phyloP scores from a whole-genome alignment of 2,329 filamentous ascomycete genomes.

The Aspergillus pseudoviridinutans region DNA sequence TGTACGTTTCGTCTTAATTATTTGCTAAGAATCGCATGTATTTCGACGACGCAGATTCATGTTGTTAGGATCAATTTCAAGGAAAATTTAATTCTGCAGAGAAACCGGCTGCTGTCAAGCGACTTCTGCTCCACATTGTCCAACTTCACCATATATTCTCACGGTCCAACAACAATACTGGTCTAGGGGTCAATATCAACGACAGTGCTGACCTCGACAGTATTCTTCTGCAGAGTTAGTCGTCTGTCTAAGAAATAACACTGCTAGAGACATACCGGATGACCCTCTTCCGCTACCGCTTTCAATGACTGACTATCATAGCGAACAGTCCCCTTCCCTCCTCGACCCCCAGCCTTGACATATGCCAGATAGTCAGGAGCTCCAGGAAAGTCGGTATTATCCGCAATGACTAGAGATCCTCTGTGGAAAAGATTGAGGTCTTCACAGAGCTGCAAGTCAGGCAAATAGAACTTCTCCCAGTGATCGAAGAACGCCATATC shows the following conservation, averaged over 20 bases:
- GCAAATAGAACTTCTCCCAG: slow-evolving; percentile 34
- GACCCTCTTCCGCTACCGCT: slow-evolving; percentile 1
- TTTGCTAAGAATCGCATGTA: not conserved
- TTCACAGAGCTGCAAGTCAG: slow-evolving; percentile 34
- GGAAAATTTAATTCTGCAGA: not conserved
- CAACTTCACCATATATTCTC: not conserved
- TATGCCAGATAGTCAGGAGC: slow-evolving; percentile 41
- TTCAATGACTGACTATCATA: slow-evolving; percentile 22
- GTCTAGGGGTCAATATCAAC: not conserved
- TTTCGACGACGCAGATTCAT: not conserved
- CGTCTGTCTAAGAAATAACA: not conserved
- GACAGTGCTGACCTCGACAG: too few species aligned
- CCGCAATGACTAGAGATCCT: slow-evolving; percentile 34
- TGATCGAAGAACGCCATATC: slow-evolving; percentile 39
- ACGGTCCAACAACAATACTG: not conserved
- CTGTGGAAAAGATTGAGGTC: slow-evolving; percentile 27
- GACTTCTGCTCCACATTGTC: not conserved
- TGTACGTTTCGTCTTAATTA: not conserved
- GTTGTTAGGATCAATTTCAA: not conserved
- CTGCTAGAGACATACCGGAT: slow-evolving; percentile 8
- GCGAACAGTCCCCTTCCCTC: slow-evolving; percentile 11
- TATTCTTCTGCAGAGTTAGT: not conserved
- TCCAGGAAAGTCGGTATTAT: slow-evolving; percentile 39
- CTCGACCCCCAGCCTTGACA: slow-evolving; percentile 27
- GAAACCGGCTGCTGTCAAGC: not conserved